Evolutionary conservation across 192 early-diverging fungal genomes (phyloP).

Genomic region (Dispira parvispora): DNA sequence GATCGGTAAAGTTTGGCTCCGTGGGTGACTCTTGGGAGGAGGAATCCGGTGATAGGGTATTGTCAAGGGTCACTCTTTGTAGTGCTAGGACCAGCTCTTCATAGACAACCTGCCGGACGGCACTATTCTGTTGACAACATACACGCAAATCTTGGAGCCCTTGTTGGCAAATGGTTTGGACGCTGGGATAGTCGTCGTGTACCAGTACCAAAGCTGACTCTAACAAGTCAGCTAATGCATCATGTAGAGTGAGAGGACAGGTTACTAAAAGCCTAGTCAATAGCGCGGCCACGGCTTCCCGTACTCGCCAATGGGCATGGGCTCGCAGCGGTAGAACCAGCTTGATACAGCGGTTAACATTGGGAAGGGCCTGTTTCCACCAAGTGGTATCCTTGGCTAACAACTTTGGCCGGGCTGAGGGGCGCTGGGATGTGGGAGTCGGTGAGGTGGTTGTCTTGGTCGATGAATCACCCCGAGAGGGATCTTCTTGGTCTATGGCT

Average conservation of each 20-base stretch:
- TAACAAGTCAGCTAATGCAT: background rate
- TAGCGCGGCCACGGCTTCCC: background rate
- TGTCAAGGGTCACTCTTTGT: background rate
- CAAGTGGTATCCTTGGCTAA: background rate
- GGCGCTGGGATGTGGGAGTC: background rate
- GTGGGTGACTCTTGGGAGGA: background rate
- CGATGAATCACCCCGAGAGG: background rate
- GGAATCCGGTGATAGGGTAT: background rate
- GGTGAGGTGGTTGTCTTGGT: background rate
- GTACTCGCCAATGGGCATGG: slow-evolving; percentile 9
- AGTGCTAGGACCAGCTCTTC: background rate
- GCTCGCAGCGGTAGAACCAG: background rate
- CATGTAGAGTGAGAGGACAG: background rate
- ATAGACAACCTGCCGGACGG: background rate
- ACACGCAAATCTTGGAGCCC: background rate
- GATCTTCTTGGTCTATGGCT: too few species aligned
- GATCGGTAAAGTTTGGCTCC: background rate
- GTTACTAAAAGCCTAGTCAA: background rate
- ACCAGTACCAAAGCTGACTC: background rate
- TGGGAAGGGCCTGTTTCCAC: background rate
- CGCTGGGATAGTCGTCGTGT: background rate
- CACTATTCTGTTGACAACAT: background rate
- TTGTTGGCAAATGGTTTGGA: background rate
- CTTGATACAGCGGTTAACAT: background rate
- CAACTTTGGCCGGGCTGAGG: background rate